Evolutionary conservation across 1,139 yeast species (phyloP), one percentile per base, ranked within the genome.

Genomic region (Candida sp.): DNA sequence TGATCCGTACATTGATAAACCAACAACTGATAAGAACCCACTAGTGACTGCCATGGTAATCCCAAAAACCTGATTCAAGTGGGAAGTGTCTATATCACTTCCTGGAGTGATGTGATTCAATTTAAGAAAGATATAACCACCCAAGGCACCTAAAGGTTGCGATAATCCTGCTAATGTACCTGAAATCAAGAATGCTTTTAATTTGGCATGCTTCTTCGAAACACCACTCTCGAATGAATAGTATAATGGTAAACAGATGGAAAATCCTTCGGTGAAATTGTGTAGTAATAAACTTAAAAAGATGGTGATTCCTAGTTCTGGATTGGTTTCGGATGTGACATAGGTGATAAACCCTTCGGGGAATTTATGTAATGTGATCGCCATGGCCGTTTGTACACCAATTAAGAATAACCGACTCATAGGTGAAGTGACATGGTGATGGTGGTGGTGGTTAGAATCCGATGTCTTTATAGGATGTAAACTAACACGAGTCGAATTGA

Each of bases 341-440:
- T 77, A 93, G 34, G 95, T 86, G 44, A 93, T 81, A 55, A 93
- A 87, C 0, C 99, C 99, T 64, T 93, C 99, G 0, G 99, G 99
- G 30, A 93, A 73, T 60, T 93, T 91, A 64, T 93, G 99, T 34
- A 93, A 67, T 1, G 96, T 80, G 33, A 93, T 81, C 0, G 96
- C 98, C 43, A 91, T 63, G 3, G 95, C 83, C 0, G 98, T 93
- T 63, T 93, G 97, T 25, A 91, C 63, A 4, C 97, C 97, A 45
- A 93, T 89, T 11, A 96, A 79, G 23, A 91, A 66, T 21, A 93
- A 67, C 47, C 89, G 77, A 0, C 96, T 84, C 15, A 85, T 67
- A 2, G 95, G 89, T 0, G 96, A 84, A 43, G 81, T 82, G 9
- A 88, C 76, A 56, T 87, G 91, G 57, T 87, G 96, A 57, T 87